These are phyloP conservation scores for Spathaspora girioi DNA, from an alignment of 805 yeast species.

Conservation along the genomic window DNA sequence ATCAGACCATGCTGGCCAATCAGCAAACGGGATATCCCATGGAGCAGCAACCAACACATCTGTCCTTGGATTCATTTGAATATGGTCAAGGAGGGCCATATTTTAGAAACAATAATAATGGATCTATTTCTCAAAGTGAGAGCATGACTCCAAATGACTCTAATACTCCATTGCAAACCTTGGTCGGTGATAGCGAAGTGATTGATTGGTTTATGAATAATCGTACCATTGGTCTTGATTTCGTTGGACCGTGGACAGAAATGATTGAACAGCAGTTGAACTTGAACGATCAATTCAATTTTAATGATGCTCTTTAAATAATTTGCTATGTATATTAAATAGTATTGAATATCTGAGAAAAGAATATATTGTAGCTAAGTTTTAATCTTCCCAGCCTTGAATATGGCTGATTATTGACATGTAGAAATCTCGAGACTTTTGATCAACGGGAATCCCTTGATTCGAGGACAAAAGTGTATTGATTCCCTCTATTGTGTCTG, in stretches of 20 bases:
- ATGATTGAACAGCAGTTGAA: conserved; percentile 67
- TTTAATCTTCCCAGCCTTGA: conserved; percentile 22
- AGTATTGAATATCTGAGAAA: background rate
- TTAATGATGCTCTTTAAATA: conserved; percentile 16
- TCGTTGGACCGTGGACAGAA: conserved; percentile 75
- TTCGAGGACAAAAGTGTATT: background rate
- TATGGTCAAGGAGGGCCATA: background rate
- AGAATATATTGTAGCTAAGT: background rate
- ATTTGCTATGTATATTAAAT: background rate
- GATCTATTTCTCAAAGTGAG: conserved; percentile 3
- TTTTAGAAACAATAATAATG: background rate
- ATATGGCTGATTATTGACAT: conserved; percentile 18
- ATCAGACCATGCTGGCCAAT: background rate
- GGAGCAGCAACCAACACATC: background rate
- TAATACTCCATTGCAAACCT: conserved; percentile 16
- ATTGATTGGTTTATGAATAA: conserved; percentile 43
- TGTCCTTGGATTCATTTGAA: background rate
- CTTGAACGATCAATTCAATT: conserved; percentile 28
- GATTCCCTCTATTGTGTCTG: conserved; percentile 2
- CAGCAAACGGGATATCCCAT: background rate
- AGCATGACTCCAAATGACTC: conserved; percentile 8
- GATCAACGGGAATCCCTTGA: background rate
- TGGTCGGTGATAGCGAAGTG: conserved; percentile 37
- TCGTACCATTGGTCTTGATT: conserved; percentile 38
- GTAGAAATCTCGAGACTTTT: conserved; percentile 2